A percentile compares a stretch with the other conserved stretches of the same genome.
phyloP scores from a whole-genome alignment of 129 eudicot species.

The Arctium minus region DNA sequence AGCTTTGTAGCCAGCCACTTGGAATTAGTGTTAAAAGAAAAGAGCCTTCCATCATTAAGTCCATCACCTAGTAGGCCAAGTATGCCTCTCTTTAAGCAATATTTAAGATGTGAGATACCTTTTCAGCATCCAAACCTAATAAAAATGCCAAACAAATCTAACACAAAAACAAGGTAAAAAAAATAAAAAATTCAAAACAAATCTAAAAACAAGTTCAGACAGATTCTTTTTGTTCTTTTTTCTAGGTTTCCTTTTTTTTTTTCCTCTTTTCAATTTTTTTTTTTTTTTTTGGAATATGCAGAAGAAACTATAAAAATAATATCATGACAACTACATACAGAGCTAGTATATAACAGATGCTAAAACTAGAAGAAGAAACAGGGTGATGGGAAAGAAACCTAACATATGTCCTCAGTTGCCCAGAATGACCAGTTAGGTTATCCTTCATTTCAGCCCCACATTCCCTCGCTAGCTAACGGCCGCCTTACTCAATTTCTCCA shows the following conservation, averaged over 20 bases:
- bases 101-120: no score
- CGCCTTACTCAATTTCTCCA: constrained; percentile 3
- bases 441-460: no score
- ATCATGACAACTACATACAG: constrained; percentile 4
- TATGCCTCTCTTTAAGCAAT: no score
- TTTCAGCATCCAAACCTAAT: no score
- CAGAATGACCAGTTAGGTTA: no score
- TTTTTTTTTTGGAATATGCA: constrained; percentile 4
- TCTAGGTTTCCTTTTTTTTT: background rate
- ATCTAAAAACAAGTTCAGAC: constrained; percentile 10
- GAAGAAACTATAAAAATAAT: background rate
- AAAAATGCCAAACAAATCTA: background rate
- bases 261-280: background rate
- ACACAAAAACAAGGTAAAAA: background rate
- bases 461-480: background rate
- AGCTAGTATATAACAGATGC: constrained; percentile 21
- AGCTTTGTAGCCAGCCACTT: background rate
- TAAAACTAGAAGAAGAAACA: background rate
- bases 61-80: background rate
- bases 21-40: background rate
- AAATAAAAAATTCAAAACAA: background rate
- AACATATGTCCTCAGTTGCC: background rate
- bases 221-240: background rate
- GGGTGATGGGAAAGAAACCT: background rate
- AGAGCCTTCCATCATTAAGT: background rate